These are phyloP conservation scores for Carex parvula DNA, from an alignment of 176 grass and related monocot species.

Conservation along the genomic window DNA sequence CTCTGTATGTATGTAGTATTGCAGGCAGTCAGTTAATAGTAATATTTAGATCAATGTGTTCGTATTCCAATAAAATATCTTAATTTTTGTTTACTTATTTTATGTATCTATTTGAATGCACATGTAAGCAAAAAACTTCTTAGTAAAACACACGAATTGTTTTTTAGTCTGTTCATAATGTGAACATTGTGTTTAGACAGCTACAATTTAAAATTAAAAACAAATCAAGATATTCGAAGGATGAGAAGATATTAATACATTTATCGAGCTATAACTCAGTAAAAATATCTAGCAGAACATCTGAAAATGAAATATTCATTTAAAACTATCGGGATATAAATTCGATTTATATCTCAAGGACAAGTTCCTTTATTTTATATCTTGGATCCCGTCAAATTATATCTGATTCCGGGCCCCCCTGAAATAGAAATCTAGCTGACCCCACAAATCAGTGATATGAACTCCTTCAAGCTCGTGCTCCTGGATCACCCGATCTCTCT, in stretches of 20 bases:
- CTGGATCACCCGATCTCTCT: neutral
- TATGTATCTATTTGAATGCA: too few species aligned
- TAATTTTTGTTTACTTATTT: too few species aligned
- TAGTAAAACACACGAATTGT: too few species aligned
- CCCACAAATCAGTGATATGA: slow-evolving; percentile 2
- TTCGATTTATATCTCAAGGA: neutral
- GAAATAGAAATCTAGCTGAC: too few species aligned
- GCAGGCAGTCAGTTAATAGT: too few species aligned
- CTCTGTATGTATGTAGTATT: too few species aligned
- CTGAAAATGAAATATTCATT: neutral
- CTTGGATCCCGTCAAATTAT: slow-evolving; percentile 12
- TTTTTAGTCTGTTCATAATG: too few species aligned
- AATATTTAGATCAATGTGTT: too few species aligned
- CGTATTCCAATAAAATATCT: too few species aligned
- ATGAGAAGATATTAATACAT: too few species aligned
- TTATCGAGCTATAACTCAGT: too few species aligned
- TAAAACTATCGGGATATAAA: neutral
- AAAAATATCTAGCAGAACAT: neutral
- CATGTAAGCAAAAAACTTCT: too few species aligned
- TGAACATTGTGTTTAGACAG: neutral
- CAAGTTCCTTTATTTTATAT: neutral
- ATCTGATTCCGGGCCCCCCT: neutral
- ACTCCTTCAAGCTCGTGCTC: neutral
- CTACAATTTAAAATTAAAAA: neutral
- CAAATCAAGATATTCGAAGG: neutral